Conservation (phyloP, 2,329 filamentous ascomycete genomes). For the Fusarium sp. region DNA sequence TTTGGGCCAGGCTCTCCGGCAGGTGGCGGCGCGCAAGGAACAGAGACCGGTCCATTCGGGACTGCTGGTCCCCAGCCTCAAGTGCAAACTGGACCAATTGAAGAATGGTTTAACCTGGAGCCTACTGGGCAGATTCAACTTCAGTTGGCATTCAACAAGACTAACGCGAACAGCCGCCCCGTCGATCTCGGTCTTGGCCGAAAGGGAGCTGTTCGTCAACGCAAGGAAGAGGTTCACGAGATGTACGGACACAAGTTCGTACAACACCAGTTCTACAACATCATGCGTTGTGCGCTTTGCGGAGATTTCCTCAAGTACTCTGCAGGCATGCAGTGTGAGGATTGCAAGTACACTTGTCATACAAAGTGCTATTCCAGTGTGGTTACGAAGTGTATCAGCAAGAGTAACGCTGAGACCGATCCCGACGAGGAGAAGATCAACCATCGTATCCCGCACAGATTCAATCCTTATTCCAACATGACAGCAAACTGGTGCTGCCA, state of each 20-base stretch:
- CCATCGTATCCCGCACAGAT: conserved; percentile 96
- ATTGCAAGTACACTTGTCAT: conserved; percentile 99
- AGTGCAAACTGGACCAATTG: conserved; percentile 72
- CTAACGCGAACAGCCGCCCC: conserved; percentile 81
- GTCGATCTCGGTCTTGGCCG: conserved; percentile 91
- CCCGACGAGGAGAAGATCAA: conserved; percentile 99
- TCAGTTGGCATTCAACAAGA: conserved; percentile 90
- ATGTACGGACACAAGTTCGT: conserved; percentile 99
- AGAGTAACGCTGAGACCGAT: conserved; percentile 97
- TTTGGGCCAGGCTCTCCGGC: conserved; percentile 57
- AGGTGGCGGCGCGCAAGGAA: conserved; percentile 50
- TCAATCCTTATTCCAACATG: conserved; percentile 96
- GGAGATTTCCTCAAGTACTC: conserved; percentile 99
- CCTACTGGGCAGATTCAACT: conserved; percentile 93
- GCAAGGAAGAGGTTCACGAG: conserved; percentile 97
- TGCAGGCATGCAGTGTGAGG: conserved; percentile 97
- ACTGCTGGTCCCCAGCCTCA: conserved; percentile 56
- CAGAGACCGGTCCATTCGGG: conserved; percentile 44
- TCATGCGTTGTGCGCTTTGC: conserved; percentile 98
- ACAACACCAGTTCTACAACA: conserved; percentile 99
- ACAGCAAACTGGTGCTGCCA: conserved; percentile 99
- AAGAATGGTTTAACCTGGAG: conserved; percentile 97
- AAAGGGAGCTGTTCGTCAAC: conserved; percentile 95
- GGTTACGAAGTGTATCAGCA: conserved; percentile 99
- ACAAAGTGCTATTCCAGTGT: conserved; percentile 97